A percentile compares a stretch with the other conserved stretches of the same genome.
Evolutionary conservation across 139 green algal genomes (phyloP).

Genomic region (Nannochloris sp.): DNA sequence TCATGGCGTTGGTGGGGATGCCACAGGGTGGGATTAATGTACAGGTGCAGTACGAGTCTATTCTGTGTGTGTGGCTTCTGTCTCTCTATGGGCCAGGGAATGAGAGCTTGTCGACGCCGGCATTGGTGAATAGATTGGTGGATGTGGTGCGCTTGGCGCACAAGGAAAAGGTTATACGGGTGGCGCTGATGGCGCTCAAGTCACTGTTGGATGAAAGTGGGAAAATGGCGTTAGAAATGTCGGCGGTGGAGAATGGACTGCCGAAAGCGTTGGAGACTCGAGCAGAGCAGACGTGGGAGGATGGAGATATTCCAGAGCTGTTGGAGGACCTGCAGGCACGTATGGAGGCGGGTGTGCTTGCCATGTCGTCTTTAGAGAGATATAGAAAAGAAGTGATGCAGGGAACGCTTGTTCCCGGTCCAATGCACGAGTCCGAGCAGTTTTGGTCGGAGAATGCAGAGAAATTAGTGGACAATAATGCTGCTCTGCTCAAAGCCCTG

Average conservation of each 20-base stretch:
- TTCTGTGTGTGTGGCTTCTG: constrained; percentile 86
- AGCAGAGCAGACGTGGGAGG: constrained; percentile 63
- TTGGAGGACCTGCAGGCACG: constrained; percentile 71
- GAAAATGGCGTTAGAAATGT: constrained; percentile 32
- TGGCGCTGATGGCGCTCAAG: constrained; percentile 67
- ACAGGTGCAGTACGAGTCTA: constrained; percentile 91
- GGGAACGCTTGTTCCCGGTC: constrained; percentile 74
- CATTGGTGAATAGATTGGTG: constrained; percentile 66
- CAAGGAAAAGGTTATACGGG: constrained; percentile 95
- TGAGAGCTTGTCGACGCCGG: constrained; percentile 46
- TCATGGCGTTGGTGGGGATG: constrained; percentile 56
- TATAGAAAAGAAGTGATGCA: constrained; percentile 53
- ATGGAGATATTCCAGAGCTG: constrained; percentile 75
- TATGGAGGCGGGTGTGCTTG: constrained; percentile 57
- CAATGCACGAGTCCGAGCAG: constrained; percentile 67
- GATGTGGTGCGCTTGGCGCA: constrained; percentile 60
- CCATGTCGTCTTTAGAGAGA: constrained; percentile 78
- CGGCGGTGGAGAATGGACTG: constrained; percentile 74
- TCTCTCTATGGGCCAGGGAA: constrained; percentile 62
- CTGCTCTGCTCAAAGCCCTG: constrained; percentile 80
- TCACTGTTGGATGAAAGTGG: constrained; percentile 59
- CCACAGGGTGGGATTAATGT: constrained; percentile 35
- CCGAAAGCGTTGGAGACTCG: constrained; percentile 51
- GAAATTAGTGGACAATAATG: constrained; percentile 88
- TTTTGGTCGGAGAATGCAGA: constrained; percentile 79